Percentiles rank a stretch among this genome's conserved stretches.
These are phyloP conservation scores for Acer saccharum DNA, from an alignment of 345 rosid species.

Conservation along the genomic window DNA sequence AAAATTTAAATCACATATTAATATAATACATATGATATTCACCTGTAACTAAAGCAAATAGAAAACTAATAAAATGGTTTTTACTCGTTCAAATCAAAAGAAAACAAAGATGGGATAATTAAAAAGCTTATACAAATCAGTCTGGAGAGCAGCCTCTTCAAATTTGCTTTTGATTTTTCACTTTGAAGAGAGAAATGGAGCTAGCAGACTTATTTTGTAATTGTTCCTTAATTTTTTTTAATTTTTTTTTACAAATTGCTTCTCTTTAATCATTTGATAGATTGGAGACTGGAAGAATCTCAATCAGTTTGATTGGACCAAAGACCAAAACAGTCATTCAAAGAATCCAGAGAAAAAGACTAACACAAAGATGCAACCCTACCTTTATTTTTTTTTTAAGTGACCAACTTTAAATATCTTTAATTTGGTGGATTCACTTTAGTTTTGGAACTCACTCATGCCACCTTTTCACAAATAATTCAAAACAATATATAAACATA, in stretches of 20 bases:
- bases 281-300: conserved; percentile 38
- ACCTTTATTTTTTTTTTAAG: conserved; percentile 17
- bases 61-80: too few species aligned
- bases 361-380: conserved; percentile 36
- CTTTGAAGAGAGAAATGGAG: conserved; percentile 23
- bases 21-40: too few species aligned
- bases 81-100: neutral
- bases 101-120: conserved; percentile 8
- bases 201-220: neutral
- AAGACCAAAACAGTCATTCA: conserved; percentile 36
- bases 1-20: too few species aligned
- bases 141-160: neutral
- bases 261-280: conserved; percentile 18
- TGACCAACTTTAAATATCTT: conserved; percentile 14
- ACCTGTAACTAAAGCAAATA: neutral
- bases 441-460: conserved; percentile 37
- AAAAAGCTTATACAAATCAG: neutral
- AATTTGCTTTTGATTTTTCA: conserved; percentile 1
- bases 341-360: conserved; percentile 45
- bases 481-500: neutral
- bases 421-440: conserved; percentile 47
- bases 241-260: neutral
- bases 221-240: neutral
- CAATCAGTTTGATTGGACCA: conserved; percentile 42
- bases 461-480: conserved; percentile 19